Conservation (phyloP, 805 yeast species). For the Candida maris region DNA sequence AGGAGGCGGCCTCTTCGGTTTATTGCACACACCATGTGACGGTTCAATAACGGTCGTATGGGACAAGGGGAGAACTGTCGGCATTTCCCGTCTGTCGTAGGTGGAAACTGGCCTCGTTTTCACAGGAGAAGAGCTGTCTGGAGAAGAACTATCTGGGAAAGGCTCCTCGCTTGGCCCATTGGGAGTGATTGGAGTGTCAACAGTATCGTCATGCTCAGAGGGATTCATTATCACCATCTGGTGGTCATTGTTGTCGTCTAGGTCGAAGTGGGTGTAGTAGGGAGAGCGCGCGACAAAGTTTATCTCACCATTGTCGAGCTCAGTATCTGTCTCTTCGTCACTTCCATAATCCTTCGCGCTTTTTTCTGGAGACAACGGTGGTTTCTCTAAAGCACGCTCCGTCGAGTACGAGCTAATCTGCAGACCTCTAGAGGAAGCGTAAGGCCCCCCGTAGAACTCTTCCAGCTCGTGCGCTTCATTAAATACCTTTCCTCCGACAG, state of each 20-base stretch:
- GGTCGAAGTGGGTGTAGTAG: slow-evolving; percentile 26
- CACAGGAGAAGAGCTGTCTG: background rate
- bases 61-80: slow-evolving; percentile 29
- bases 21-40: slow-evolving; percentile 3
- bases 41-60: slow-evolving; percentile 25
- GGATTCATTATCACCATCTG: slow-evolving; percentile 25
- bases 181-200: slow-evolving; percentile 2
- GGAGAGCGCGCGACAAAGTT: slow-evolving; percentile 36
- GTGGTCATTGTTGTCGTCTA: slow-evolving; percentile 11
- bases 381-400: background rate
- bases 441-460: background rate
- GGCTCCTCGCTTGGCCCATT: background rate
- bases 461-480: background rate
- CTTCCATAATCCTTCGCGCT: slow-evolving; percentile 3
- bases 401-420: background rate
- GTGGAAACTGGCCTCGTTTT: slow-evolving; percentile 5
- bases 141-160: background rate
- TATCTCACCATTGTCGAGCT: slow-evolving; percentile 25
- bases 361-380: slow-evolving; percentile 1
- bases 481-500: background rate
- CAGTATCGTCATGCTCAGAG: slow-evolving; percentile 9
- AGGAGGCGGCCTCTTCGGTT: slow-evolving; percentile 38
- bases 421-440: background rate
- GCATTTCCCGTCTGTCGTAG: slow-evolving; percentile 40
- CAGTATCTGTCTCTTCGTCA: slow-evolving; percentile 16